Conservation (phyloP, 1,284 basidiomycete species). For the Pseudozyma tsukubaensis region DNA sequence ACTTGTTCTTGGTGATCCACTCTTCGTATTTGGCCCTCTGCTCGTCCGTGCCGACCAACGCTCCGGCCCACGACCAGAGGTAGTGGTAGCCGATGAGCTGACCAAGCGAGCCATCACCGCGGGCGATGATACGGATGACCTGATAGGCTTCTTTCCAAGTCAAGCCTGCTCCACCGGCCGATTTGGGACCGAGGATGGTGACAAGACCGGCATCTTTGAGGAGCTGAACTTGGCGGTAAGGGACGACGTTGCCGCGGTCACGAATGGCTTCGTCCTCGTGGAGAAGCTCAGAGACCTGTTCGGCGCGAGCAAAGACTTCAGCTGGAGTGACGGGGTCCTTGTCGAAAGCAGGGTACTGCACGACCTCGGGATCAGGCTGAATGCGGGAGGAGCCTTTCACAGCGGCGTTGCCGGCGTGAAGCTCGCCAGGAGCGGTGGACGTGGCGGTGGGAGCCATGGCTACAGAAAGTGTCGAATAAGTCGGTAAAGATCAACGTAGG, state of each 20-base stretch:
- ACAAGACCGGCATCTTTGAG: slow-evolving; percentile 66
- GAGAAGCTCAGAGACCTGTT: slow-evolving; percentile 61
- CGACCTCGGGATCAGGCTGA: slow-evolving; percentile 59
- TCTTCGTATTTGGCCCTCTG: slow-evolving; percentile 49
- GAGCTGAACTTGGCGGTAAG: slow-evolving; percentile 65
- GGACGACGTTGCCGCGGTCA: slow-evolving; percentile 66
- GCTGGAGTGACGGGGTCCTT: slow-evolving; percentile 52
- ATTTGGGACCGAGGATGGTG: slow-evolving; percentile 61
- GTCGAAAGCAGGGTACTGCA: slow-evolving; percentile 58
- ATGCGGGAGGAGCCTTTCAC: slow-evolving; percentile 51
- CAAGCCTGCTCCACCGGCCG: slow-evolving; percentile 61
- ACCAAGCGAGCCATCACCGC: slow-evolving; percentile 63
- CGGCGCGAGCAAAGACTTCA: slow-evolving; percentile 60
- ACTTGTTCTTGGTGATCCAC: slow-evolving; percentile 56
- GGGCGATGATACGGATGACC: slow-evolving; percentile 60
- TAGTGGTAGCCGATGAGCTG: slow-evolving; percentile 61
- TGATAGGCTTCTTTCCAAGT: slow-evolving; percentile 62
- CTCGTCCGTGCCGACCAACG: slow-evolving; percentile 62
- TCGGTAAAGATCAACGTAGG: neutral
- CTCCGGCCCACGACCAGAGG: slow-evolving; percentile 63
- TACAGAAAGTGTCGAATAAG: neutral
- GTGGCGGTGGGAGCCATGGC: slow-evolving; percentile 54
- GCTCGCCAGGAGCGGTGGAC: slow-evolving; percentile 15
- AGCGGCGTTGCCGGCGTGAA: slow-evolving; percentile 9
- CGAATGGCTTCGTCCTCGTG: slow-evolving; percentile 63